phyloP scores from a whole-genome alignment of 495 filamentous ascomycete species.

The Penicillium bialowiezense region DNA sequence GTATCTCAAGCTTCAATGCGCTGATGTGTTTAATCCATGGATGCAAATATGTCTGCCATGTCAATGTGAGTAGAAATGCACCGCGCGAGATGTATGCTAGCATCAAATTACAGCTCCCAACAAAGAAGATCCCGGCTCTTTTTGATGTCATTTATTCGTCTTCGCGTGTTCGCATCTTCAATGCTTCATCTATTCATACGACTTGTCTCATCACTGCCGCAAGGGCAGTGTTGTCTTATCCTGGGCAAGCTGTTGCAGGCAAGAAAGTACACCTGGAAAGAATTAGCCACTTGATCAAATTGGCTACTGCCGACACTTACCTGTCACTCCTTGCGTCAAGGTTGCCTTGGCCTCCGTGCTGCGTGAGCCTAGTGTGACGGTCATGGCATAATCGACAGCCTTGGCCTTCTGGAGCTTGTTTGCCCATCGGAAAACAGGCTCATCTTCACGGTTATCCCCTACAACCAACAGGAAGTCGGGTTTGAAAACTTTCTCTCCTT shows the following conservation, averaged over 20 bases:
- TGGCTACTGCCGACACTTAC: constrained; percentile 26
- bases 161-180: constrained; percentile 4
- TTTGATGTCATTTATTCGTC: constrained; percentile 15
- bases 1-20: neutral
- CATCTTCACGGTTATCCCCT: constrained; percentile 88
- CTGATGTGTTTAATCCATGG: no score
- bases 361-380: constrained; percentile 76
- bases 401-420: constrained; percentile 61
- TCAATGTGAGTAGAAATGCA: neutral
- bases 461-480: constrained; percentile 83
- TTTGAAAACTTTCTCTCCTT: constrained; percentile 34
- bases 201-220: neutral
- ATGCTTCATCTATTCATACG: neutral
- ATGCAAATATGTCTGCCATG: neutral
- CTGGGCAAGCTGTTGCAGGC: constrained; percentile 25
- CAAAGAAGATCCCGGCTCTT: constrained; percentile 13
- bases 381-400: constrained; percentile 65
- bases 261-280: constrained; percentile 33
- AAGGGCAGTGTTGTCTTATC: constrained; percentile 1
- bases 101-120: constrained; percentile 4
- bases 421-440: constrained; percentile 90
- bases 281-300: neutral
- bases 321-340: constrained; percentile 84
- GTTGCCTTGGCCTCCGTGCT: constrained; percentile 87
- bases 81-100: neutral